Base-by-base conservation (phyloP, 495 filamentous ascomycete species). In the Pyrenula massariospora region DNA sequence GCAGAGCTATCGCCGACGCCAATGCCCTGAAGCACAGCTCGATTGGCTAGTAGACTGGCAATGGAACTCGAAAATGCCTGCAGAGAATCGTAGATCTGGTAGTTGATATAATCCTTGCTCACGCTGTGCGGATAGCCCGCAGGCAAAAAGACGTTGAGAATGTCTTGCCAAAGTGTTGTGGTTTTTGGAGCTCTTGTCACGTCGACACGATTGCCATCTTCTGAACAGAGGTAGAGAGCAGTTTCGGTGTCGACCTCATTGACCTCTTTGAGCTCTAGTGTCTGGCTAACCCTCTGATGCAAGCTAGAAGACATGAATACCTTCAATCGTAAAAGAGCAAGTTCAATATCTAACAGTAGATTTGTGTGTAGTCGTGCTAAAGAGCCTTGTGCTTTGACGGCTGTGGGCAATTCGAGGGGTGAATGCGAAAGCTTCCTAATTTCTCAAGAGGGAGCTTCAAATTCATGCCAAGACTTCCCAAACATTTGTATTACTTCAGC, bases 1-100 rank as follows among this genome's bases (percentile, higher is more conserved):
- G 92, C 88, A 15, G 78, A 74, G 2, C 88, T 82, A 67, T 96
- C 88, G 58, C 93, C 93, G 24, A 98, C 92, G 21, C 93, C 93
- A 50, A 96, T 64, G 79, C 91, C 91, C 82, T 95, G 82, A 48
- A 98, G 78, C 2, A 96, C 89, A 1, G 93, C 93, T 60, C 93
- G 79, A 52, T 87, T 93, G 48, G 89, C 86, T 31, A 98, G 73
- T 10, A 98, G 75, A 1, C 90, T 87, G 2, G 91, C 89, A 59
- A 98, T 95, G 52, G 90, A 93, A 64, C 88, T 93, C 55, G 88
- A 88, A 70, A 98, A 98, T 25, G 93, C 93, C 71, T 96, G 93
- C 3, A 98, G 77, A 0, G 92, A 96, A 76, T 98, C 93, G 86
- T 91, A 24, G 22, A n/a, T 50, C 11, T 52, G 25, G 24, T 11